Base-by-base conservation (phyloP, 2,329 filamentous ascomycete species). In the Microsporum canis region DNA sequence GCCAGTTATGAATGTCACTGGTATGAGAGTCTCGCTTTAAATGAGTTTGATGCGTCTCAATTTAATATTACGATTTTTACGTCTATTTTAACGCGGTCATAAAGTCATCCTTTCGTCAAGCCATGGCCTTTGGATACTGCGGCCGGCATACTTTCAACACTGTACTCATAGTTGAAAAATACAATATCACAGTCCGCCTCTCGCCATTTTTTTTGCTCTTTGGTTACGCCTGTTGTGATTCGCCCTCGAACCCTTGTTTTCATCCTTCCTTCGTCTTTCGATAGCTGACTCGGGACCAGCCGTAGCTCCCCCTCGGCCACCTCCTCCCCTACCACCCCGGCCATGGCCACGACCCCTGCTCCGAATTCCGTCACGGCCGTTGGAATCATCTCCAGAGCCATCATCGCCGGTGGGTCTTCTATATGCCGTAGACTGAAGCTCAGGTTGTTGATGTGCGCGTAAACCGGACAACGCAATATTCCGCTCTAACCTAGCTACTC, bases 221-320 rank as follows among this genome's bases (percentile, higher is more conserved):
- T 83, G 81, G 70, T 95, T 88, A 57, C 90, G 82, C 31, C 91
- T 83, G 72, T 90, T 94, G 71, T 96, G 91, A 70, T 96, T 96
- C 36, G 89, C 91, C 63, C 87, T 80, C 27, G 87, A 88, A 2
- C 86, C 81, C 72, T 96, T 96, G 66, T 85, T 88, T 31, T 88
- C 85, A 70, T 95, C 91, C 71, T 96, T 96, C 64, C 82, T 81
- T 67, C 85, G 81, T 66, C 90, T 81, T 7, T 88, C 86, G 60
- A 78, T 76, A 66, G 90, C 84, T 0, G 88, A 91, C n/a, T 81
- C 82, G 66, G 84, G 84, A n/a, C 89, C 82, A 59, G 69, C 63
- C 0, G 82, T 77, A 0, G 57, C 39, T 17, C 61, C 64, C 8
- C 39, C 39, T 4, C 81, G 72, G 38, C 82, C 75, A 5, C 80